Conservation (phyloP, 345 rosid genomes). For the Brassica napus region Da-Ae NC_063446.1:36374001-36374500, state of each 20-base stretch:
- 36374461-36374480: background rate
- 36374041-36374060: conserved; percentile 40
- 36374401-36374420: conserved; percentile 41
- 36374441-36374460: conserved; percentile 42
- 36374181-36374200: conserved; percentile 38
- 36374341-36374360: conserved; percentile 53
- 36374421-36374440: conserved; percentile 60
- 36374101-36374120: conserved; percentile 46
- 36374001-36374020: conserved; percentile 45
- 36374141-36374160: background rate
- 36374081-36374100: conserved; percentile 56
- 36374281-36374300: conserved; percentile 50
- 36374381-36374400: conserved; percentile 48
- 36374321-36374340: conserved; percentile 47
- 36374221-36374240: conserved; percentile 40
- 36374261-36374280: conserved; percentile 62
- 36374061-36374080: conserved; percentile 68
- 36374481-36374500: background rate
- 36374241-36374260: conserved; percentile 61
- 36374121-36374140: conserved; percentile 34
- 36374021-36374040: background rate
- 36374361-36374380: conserved; percentile 34
- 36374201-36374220: conserved; percentile 36
- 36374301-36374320: conserved; percentile 55
- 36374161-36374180: conserved; percentile 8